These are phyloP conservation scores for Pseudozyma sp. DNA, from an alignment of 1,284 basidiomycete species.

Conservation along the genomic window DNA sequence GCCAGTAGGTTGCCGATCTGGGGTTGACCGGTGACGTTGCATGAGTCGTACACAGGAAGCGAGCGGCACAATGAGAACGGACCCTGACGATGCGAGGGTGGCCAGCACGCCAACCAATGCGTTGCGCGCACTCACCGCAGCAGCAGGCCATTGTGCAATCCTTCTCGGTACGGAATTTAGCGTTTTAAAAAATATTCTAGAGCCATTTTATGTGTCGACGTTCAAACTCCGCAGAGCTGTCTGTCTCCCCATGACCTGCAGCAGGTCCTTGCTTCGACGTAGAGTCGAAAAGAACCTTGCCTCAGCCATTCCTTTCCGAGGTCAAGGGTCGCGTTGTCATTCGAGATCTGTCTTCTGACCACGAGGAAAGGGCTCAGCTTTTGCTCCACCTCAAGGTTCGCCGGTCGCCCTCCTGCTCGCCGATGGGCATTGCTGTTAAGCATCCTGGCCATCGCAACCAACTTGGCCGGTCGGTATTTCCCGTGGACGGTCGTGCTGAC, in stretches of 20 bases:
- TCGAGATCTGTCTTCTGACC: background rate
- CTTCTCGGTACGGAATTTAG: no score
- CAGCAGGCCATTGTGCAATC: no score
- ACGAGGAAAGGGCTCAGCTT: background rate
- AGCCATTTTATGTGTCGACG: no score
- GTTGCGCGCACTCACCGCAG: no score
- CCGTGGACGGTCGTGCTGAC: background rate
- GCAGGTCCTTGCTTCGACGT: no score
- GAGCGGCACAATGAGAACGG: background rate
- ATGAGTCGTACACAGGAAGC: background rate
- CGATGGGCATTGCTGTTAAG: background rate
- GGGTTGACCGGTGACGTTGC: constrained; percentile 8
- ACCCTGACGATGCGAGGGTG: no score
- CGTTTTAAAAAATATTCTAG: no score
- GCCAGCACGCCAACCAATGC: no score
- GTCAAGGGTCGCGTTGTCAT: background rate
- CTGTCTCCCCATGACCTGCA: no score
- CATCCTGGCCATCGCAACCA: background rate
- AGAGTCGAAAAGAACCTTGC: no score
- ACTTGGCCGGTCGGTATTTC: constrained; percentile 2
- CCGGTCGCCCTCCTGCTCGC: constrained; percentile 2
- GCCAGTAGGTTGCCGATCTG: constrained; percentile 12
- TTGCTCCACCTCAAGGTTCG: background rate
- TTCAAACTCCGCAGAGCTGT: no score
- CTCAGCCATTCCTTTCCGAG: no score